Evolutionary conservation across 2,329 filamentous ascomycete genomes (phyloP), one percentile per base, ranked within the genome.

Genomic region (Tolypocladium tropicale): DNA sequence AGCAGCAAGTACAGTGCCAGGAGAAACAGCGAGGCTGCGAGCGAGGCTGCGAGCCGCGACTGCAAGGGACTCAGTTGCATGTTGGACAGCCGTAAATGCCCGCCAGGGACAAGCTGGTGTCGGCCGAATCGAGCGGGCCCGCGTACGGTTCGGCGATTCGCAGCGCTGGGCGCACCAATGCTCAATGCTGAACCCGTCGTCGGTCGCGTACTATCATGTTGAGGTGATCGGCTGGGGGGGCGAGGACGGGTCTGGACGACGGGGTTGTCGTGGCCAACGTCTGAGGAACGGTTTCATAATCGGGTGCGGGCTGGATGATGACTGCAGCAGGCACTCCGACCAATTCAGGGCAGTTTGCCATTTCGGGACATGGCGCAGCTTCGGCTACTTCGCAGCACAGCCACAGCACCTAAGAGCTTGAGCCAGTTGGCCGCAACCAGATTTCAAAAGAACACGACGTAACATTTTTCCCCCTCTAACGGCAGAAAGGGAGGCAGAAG

Each of bases 21-120:
- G 34, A 89, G 69, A 53, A 87, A 66, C 33, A 82, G 71, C 34
- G 83, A 81, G 55, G 84, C 82, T 64, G 80, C 75, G 54, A 87
- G 68, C 56, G 85, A 88, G 64, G 85, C 83, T 67, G 81, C 81
- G 65, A 90, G 81, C 67, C 87, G 85, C 73, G 84, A 86, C 75
- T 89, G 88, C 62, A 89, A 75, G 65, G 81, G 83, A 68, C 80
- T 85, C 70, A 86, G 78, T 71, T 85, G 75, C 80, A 82, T 82
- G 61, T 64, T 70, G 67, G 60, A 63, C 62, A 64, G 46, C 28
- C 46, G 28, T 28, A 11, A 70, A 73, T 73, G 72, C 72, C 76
- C 76, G 70, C 70, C 64, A 66, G 66, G 70, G 71, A 68, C 67
- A 61, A 62, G 58, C 59, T 5, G 43, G 25, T 7, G 14, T 48